Evolutionary conservation across 2,329 filamentous ascomycete species (phyloP), one percentile per base, ranked within the genome.

Genomic region (Ceratocystis ficicola): DNA sequence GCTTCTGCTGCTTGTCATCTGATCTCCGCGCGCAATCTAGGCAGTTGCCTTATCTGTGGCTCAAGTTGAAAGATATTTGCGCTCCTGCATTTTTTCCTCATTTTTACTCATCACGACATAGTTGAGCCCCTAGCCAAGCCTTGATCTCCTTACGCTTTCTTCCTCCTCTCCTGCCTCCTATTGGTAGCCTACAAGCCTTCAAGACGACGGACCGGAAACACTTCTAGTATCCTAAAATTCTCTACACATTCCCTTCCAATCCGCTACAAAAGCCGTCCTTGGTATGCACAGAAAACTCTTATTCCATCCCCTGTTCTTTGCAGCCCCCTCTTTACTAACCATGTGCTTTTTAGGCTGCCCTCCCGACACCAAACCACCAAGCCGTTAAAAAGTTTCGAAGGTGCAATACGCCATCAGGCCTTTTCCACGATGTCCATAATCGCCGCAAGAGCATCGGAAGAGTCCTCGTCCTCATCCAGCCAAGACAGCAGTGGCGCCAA

Each of bases 401-500:
- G 20, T 10, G 5, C 15, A 20, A 32, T 30, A 8, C 17, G 1
- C 55, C 22, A n/a, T 5, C 5, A 25, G 2, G 12, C 20, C 12
- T 8, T 32, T 20, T 12, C 20, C 36, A 63, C 15, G 32, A 66
- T 66, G 61, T 44, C 65, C 1, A 10, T 50, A 4, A 63, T 61
- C 57, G 28, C 41, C 20, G 32, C 59, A 32, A 30, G 44, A 46
- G 10, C 44, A 36, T 17, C 44, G 7, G 41, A 44, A n/a, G 20
- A 66, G 8, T 12, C 50, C 3, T 20, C 50, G 3, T 48, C 62
- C 46, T 41, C 62, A 30, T 30, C 46, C 20, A 57, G 10, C 41
- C 50, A 68, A 22, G 52, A 64, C 62, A 52, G 61, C 44, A 65
- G 67, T 46, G 67, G 67, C 41, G 67, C 67, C 15, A 68, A 66